Conservation (phyloP, 805 yeast species). For the Ogataea degrootiae region DNA sequence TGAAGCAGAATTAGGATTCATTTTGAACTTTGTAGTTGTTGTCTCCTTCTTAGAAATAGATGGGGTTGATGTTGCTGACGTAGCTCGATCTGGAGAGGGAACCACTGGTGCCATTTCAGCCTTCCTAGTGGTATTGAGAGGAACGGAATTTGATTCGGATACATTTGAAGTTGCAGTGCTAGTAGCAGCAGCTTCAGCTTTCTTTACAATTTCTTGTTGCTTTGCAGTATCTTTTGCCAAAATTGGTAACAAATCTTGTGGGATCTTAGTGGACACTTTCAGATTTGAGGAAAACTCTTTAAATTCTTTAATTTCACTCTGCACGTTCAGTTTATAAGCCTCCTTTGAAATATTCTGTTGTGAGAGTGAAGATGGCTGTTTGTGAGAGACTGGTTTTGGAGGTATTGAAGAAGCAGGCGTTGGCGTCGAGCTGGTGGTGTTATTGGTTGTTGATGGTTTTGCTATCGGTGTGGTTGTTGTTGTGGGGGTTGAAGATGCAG, state of each 20-base stretch:
- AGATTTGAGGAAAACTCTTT: slow-evolving; percentile 78
- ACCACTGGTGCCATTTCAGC: not conserved
- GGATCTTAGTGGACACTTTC: slow-evolving; percentile 48
- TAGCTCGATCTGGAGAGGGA: not conserved
- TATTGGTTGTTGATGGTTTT: slow-evolving; percentile 1
- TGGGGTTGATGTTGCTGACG: slow-evolving; percentile 9
- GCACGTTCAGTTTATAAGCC: slow-evolving; percentile 42
- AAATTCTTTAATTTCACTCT: slow-evolving; percentile 63
- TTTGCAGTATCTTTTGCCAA: slow-evolving; percentile 62
- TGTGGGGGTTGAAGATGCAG: not conserved
- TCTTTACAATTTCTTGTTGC: slow-evolving; percentile 53
- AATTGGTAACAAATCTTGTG: slow-evolving; percentile 65
- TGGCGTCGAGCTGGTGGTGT: not conserved
- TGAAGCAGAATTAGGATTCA: slow-evolving; percentile 64
- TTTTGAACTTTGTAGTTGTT: slow-evolving; percentile 56
- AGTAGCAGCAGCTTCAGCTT: slow-evolving; percentile 11
- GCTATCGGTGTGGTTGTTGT: slow-evolving; percentile 1
- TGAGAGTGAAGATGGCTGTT: slow-evolving; percentile 4
- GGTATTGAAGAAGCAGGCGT: slow-evolving; percentile 20
- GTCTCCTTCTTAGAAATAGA: slow-evolving; percentile 37
- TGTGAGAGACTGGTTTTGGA: slow-evolving; percentile 5
- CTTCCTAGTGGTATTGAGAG: not conserved
- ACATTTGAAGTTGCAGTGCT: slow-evolving; percentile 11
- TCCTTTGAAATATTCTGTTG: slow-evolving; percentile 23
- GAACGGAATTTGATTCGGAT: slow-evolving; percentile 2